Percentiles rank a stretch among this genome's conserved stretches.
phyloP scores from a whole-genome alignment of 345 rosid genomes.

The Cardamine occulta region DNA sequence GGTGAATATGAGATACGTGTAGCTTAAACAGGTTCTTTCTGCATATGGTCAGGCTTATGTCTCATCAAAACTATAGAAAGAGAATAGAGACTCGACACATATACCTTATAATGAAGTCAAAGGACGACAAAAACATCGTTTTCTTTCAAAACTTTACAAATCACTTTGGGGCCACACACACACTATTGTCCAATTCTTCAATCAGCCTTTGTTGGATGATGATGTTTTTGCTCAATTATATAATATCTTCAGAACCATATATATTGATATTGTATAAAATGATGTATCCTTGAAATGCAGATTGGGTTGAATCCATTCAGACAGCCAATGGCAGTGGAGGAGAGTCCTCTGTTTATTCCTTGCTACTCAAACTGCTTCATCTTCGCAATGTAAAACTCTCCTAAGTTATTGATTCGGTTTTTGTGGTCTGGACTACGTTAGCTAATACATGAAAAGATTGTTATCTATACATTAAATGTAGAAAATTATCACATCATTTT shows the following conservation, averaged over 20 bases:
- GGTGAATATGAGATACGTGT: neutral
- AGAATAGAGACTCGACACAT: constrained; percentile 29
- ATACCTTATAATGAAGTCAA: constrained; percentile 21
- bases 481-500: constrained; percentile 19
- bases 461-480: constrained; percentile 5
- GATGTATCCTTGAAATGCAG: constrained; percentile 46
- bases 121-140: neutral
- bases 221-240: constrained; percentile 7
- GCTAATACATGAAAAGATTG: neutral
- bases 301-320: constrained; percentile 87
- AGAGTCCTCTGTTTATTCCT: constrained; percentile 66
- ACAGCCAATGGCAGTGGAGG: constrained; percentile 92
- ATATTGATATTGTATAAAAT: neutral
- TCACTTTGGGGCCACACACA: constrained; percentile 16
- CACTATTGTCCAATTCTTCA: constrained; percentile 22
- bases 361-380: constrained; percentile 95
- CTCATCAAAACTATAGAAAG: constrained; percentile 29
- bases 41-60: constrained; percentile 31
- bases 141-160: constrained; percentile 4
- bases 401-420: neutral
- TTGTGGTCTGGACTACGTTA: neutral
- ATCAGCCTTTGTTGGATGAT: constrained; percentile 27
- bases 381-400: constrained; percentile 55
- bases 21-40: neutral
- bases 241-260: neutral